Evolutionary conservation across 495 filamentous ascomycete genomes (phyloP), one percentile per base, ranked within the genome.

Genomic region (Penicillium odoratum): DNA sequence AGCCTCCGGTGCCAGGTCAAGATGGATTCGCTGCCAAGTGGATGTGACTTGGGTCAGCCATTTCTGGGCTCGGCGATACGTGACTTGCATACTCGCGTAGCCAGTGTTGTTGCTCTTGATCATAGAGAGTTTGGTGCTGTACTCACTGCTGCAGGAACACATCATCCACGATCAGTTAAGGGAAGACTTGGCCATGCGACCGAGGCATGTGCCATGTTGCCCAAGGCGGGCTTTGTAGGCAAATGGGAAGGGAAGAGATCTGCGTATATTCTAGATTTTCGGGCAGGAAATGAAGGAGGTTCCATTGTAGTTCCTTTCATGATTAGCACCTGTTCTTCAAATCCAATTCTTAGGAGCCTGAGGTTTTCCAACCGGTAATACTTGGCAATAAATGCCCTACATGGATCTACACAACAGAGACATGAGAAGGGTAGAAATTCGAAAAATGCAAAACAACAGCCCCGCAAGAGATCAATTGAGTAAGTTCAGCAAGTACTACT

Each of bases 151-250:
- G 55, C 63, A 66, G 63, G 63, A 62, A 66, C 58, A 18, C 46
- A 57, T 57, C 58, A 50, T 40, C 54, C 40, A 10, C 48, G 47
- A 53, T 51, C 30, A 55, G 40, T 45, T 54, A 57, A 64, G 64
- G 66, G 66, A 62, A 66, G 63, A 60, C 47, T 43, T 13, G 44
- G 9, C 66, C 66, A 68, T 66, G 66, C 63, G 66, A 59, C 57
- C 56, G 43, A 53, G 31, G 49, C 63, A 63, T 63, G 63, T 68
- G 63, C 60, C 58, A 48, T 52, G 16, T n/a, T 33, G 44, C 53
- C 30, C 48, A 34, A 31, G 13, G 4, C 9, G 11, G 34, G 9
- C 4, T 4, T 15, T 38, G 34, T 11, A 40, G 38, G n/a, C 13
- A 36, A 0, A 11, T 36, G 9, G 33, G 7, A 2, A 11, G 9